A percentile compares a stretch with the other conserved stretches of the same genome.
These are phyloP conservation scores for Dothistroma pini DNA, from an alignment of 2,329 filamentous ascomycete species.

Conservation along the genomic window DNA sequence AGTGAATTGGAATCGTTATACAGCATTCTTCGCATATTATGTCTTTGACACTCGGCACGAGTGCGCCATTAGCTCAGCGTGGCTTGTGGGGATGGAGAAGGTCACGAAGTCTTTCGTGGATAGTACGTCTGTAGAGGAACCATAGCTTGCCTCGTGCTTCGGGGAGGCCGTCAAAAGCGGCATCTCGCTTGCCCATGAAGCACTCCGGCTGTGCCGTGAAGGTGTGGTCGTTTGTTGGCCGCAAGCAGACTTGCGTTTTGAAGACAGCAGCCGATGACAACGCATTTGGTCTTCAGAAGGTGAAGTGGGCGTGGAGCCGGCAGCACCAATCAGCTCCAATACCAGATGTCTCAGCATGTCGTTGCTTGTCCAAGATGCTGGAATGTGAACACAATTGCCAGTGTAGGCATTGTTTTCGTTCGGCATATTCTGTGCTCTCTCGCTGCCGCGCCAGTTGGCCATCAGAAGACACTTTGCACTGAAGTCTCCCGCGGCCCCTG, in stretches of 20 bases:
- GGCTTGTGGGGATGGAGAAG: neutral
- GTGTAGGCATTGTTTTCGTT: constrained; percentile 4
- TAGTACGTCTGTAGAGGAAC: neutral
- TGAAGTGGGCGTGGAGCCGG: constrained; percentile 20
- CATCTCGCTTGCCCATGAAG: constrained; percentile 10
- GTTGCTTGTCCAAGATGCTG: constrained; percentile 1
- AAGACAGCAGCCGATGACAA: constrained; percentile 12
- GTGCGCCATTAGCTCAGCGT: constrained; percentile 1
- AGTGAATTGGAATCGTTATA: neutral
- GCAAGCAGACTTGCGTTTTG: neutral
- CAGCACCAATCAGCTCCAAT: constrained; percentile 2
- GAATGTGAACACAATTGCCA: constrained; percentile 2
- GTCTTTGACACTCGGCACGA: constrained; percentile 3
- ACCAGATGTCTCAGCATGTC: neutral
- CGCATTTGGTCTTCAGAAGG: constrained; percentile 8
- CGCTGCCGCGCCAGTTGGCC: neutral
- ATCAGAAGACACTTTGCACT: constrained; percentile 3
- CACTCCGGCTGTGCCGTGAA: constrained; percentile 9
- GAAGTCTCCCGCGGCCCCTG: neutral
- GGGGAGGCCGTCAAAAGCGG: constrained; percentile 4
- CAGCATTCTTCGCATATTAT: constrained; percentile 8
- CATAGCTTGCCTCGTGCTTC: neutral
- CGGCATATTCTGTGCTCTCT: neutral
- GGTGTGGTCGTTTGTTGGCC: constrained; percentile 10
- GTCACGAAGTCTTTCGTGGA: constrained; percentile 1